Conservation (phyloP, 1,139 yeast species). For the Debaryomycetaceae sp. region DNA sequence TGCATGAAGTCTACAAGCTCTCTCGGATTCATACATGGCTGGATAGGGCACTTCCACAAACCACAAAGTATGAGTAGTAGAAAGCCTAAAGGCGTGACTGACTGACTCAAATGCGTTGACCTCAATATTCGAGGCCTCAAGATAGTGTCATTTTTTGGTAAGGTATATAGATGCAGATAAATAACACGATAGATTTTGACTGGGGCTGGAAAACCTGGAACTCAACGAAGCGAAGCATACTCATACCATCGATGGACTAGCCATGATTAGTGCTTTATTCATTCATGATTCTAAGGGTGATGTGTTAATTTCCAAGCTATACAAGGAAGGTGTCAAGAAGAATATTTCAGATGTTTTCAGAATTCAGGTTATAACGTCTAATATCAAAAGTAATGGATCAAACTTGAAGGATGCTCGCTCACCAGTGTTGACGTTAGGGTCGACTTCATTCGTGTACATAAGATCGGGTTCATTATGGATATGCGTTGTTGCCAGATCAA, state of each 20-base stretch:
- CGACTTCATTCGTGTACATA: conserved; percentile 85
- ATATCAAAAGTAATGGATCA: conserved; percentile 13
- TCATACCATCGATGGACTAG: background rate
- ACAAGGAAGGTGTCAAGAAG: conserved; percentile 60
- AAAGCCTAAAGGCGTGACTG: no score
- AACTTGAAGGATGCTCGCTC: conserved; percentile 46
- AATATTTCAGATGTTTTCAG: conserved; percentile 88
- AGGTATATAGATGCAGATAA: conserved; percentile 9
- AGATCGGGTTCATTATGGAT: conserved; percentile 69
- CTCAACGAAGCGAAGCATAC: background rate
- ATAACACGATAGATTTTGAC: conserved; percentile 1
- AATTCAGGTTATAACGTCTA: conserved; percentile 74
- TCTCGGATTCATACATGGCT: no score
- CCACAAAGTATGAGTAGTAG: no score
- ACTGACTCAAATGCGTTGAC: no score
- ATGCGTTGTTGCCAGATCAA: conserved; percentile 84
- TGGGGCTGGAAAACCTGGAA: background rate
- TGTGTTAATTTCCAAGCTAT: conserved; percentile 72
- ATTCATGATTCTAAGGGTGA: conserved; percentile 81
- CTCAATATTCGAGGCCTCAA: no score
- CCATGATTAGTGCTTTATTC: conserved; percentile 77
- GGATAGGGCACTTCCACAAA: no score
- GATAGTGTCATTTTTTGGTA: background rate
- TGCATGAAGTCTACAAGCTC: no score
- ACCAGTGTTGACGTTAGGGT: conserved; percentile 87